A percentile compares a stretch with the other conserved stretches of the same genome.
Evolutionary conservation across 176 grass and related monocot species (phyloP).

Genomic region (Oropetium thomaeum): DNA sequence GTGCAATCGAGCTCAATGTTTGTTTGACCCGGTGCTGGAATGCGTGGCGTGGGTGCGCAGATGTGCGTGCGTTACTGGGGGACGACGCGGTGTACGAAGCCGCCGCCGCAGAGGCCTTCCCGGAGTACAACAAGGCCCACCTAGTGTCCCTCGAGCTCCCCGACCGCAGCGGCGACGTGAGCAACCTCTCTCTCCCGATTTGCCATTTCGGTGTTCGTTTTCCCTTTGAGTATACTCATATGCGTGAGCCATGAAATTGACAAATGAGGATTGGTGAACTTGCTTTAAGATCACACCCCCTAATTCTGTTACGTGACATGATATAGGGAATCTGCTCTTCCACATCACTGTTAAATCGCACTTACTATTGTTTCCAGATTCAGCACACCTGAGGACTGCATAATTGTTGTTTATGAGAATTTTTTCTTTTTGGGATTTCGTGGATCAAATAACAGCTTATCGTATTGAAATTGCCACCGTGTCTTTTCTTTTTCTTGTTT

Average conservation of each 20-base stretch:
- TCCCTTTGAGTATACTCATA: background rate
- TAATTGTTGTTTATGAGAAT: background rate
- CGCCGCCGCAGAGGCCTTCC: slow-evolving; percentile 91
- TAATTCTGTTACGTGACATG: background rate
- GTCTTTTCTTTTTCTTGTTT: background rate
- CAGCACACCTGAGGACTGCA: background rate
- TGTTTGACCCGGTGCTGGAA: slow-evolving; percentile 16
- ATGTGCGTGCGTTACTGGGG: slow-evolving; percentile 71
- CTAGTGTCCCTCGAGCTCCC: slow-evolving; percentile 78
- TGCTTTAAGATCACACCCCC: background rate
- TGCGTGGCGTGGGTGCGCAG: slow-evolving; percentile 42
- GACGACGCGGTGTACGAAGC: slow-evolving; percentile 74
- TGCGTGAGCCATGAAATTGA: background rate
- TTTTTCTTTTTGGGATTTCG: background rate
- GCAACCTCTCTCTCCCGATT: slow-evolving; percentile 8
- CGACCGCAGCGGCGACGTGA: slow-evolving; percentile 93
- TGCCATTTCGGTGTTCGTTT: background rate
- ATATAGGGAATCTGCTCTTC: background rate
- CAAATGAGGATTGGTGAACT: too few relatives aligned
- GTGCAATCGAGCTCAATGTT: background rate
- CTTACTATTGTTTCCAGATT: background rate
- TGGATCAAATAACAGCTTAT: background rate
- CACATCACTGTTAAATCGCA: background rate
- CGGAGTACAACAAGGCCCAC: slow-evolving; percentile 77
- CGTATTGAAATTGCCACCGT: background rate